These are phyloP conservation scores for Beta corolliflora DNA, from an alignment of 179 eudicot genomes.

Conservation along the genomic window DNA sequence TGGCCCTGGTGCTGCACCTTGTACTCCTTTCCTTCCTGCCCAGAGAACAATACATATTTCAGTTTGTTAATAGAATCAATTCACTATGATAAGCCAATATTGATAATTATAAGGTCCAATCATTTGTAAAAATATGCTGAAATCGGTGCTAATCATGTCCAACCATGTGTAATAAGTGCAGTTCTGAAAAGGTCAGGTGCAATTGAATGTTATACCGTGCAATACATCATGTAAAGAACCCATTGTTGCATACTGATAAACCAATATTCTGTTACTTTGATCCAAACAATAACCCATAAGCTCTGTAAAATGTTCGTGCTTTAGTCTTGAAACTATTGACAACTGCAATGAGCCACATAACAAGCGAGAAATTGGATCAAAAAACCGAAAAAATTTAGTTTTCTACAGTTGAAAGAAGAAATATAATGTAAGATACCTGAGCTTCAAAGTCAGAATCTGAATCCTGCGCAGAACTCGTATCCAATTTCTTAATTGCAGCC, in stretches of 20 bases:
- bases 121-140: too few species aligned
- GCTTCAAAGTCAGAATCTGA: constrained; percentile 70
- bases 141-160: too few species aligned
- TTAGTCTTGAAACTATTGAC: constrained; percentile 75
- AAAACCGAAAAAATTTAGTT: not conserved
- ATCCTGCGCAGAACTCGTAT: constrained; percentile 62
- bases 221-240: constrained; percentile 83
- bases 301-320: constrained; percentile 77
- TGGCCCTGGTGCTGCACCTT: constrained; percentile 85
- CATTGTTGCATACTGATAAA: constrained; percentile 72
- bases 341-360: constrained; percentile 46
- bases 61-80: not conserved
- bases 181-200: not conserved
- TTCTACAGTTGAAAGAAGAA: not conserved
- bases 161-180: too few species aligned
- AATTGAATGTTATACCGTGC: constrained; percentile 53
- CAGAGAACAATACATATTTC: not conserved
- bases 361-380: not conserved
- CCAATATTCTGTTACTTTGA: constrained; percentile 61
- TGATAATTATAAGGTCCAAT: too few species aligned
- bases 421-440: constrained; percentile 58
- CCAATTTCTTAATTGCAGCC: constrained; percentile 78
- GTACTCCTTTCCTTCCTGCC: constrained; percentile 80
- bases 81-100: too few species aligned
- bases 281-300: constrained; percentile 81